These are phyloP conservation scores for Talaromyces borbonicus DNA, from an alignment of 495 filamentous ascomycete species.

Conservation along the genomic window DNA sequence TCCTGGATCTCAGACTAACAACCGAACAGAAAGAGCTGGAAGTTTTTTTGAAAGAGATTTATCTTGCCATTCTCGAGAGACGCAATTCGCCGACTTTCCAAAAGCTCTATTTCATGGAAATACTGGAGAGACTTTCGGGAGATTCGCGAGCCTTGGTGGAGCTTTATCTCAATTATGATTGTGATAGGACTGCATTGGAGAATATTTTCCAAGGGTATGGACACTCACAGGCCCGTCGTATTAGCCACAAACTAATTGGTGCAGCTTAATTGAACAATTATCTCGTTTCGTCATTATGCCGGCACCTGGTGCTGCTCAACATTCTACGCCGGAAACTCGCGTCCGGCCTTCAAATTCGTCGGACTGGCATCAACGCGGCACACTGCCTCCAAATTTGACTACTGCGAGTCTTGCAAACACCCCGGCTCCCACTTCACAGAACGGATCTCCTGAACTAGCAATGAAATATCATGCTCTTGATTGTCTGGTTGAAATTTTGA, in stretches of 20 bases:
- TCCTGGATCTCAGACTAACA: not conserved
- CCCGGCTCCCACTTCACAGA: slow-evolving; percentile 38
- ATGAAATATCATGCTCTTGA: slow-evolving; percentile 84
- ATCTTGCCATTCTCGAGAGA: slow-evolving; percentile 85
- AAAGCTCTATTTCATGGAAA: slow-evolving; percentile 81
- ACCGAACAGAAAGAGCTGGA: slow-evolving; percentile 79
- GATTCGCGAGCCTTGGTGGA: slow-evolving; percentile 89
- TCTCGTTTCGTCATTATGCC: slow-evolving; percentile 71
- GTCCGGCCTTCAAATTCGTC: slow-evolving; percentile 44
- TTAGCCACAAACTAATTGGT: slow-evolving; percentile 12
- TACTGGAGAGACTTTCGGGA: slow-evolving; percentile 71
- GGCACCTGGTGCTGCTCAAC: slow-evolving; percentile 65
- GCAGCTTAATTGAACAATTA: slow-evolving; percentile 79
- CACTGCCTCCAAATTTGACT: slow-evolving; percentile 74
- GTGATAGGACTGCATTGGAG: slow-evolving; percentile 82
- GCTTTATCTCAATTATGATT: slow-evolving; percentile 97
- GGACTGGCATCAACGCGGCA: slow-evolving; percentile 80
- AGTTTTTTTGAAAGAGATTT: slow-evolving; percentile 96
- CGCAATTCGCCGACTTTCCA: slow-evolving; percentile 78
- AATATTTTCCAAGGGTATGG: slow-evolving; percentile 81
- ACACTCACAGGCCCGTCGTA: not conserved
- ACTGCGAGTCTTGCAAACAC: slow-evolving; percentile 55
- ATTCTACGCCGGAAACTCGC: slow-evolving; percentile 68
- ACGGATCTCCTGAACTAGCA: slow-evolving; percentile 72
- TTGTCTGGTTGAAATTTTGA: slow-evolving; percentile 75